A percentile compares a stretch with the other conserved stretches of the same genome.
These are phyloP conservation scores for Diddensiella caesifluorescens DNA, from an alignment of 805 yeast species.

Conservation along the genomic window DNA sequence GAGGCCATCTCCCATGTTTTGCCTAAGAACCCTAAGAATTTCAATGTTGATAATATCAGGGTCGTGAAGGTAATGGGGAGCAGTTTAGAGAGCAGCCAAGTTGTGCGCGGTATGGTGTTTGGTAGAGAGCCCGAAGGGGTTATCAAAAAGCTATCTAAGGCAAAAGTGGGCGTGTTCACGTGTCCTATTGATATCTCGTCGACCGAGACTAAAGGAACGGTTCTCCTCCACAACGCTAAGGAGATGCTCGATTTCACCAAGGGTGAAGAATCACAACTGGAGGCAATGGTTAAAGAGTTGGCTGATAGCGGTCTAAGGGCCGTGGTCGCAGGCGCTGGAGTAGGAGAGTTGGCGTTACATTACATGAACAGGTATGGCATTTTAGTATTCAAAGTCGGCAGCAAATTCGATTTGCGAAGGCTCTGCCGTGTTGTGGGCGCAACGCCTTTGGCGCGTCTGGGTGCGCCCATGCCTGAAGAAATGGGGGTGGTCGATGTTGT, in stretches of 20 bases:
- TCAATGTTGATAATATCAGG: conserved; percentile 90
- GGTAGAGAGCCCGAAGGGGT: conserved; percentile 96
- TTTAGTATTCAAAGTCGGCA: conserved; percentile 81
- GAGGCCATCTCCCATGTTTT: conserved; percentile 78
- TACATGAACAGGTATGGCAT: conserved; percentile 83
- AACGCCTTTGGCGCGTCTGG: conserved; percentile 87
- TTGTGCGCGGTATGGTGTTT: conserved; percentile 96
- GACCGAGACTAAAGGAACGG: conserved; percentile 99
- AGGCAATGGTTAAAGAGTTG: conserved; percentile 75
- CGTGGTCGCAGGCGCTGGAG: conserved; percentile 88
- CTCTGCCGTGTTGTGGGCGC: conserved; percentile 96
- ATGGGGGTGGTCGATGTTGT: conserved; percentile 83
- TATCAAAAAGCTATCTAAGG: conserved; percentile 57
- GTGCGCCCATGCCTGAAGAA: conserved; percentile 94
- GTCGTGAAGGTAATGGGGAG: conserved; percentile 97
- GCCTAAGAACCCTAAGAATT: conserved; percentile 58
- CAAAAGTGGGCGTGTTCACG: conserved; percentile 88
- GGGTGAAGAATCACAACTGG: conserved; percentile 94
- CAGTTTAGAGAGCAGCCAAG: conserved; percentile 64
- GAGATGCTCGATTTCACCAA: conserved; percentile 94
- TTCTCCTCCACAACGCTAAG: conserved; percentile 87
- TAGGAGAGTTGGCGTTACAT: conserved; percentile 91
- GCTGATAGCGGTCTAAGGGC: conserved; percentile 80
- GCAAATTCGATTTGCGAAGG: conserved; percentile 91
- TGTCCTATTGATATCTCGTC: conserved; percentile 92